Evolutionary conservation across 148 eudicot genomes (phyloP).

Genomic region (Rhododendron kiyosumense): DNA sequence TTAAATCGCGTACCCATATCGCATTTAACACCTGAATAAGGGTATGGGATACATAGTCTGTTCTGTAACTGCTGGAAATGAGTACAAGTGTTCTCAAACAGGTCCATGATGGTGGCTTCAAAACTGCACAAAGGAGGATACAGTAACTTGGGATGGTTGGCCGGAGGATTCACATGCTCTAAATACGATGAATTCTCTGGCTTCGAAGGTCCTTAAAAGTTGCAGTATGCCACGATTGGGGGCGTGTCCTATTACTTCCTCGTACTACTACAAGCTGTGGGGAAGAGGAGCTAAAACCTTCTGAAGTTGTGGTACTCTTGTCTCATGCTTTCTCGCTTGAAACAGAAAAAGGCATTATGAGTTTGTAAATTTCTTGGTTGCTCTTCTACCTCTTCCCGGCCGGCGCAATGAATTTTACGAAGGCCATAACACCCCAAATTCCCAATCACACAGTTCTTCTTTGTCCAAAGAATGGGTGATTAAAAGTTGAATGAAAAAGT

Average conservation of each 20-base stretch:
- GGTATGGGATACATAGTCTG: no score
- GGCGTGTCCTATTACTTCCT: conserved; percentile 21
- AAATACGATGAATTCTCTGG: conserved; percentile 52
- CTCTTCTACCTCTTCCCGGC: not conserved
- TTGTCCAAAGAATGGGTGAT: no score
- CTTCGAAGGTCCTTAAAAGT: conserved; percentile 75
- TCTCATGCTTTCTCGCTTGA: not conserved
- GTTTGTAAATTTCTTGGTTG: not conserved
- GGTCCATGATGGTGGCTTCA: no score
- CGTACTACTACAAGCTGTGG: not conserved
- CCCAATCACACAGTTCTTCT: no score
- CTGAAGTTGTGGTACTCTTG: not conserved
- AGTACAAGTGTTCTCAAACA: no score
- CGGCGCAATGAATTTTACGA: no score
- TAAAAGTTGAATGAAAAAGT: no score
- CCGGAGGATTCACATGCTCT: conserved; percentile 69
- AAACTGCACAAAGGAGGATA: no score
- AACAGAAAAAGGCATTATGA: not conserved
- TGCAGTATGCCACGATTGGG: conserved; percentile 87
- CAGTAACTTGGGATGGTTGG: conserved; percentile 54
- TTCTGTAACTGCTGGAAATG: no score
- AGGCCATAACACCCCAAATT: not conserved
- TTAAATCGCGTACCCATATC: no score
- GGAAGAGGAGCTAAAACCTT: not conserved
- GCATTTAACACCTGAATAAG: no score